These are phyloP conservation scores for Nakaseomyces nivariensis DNA, from an alignment of 1,139 yeast species.

Conservation along the genomic window DNA sequence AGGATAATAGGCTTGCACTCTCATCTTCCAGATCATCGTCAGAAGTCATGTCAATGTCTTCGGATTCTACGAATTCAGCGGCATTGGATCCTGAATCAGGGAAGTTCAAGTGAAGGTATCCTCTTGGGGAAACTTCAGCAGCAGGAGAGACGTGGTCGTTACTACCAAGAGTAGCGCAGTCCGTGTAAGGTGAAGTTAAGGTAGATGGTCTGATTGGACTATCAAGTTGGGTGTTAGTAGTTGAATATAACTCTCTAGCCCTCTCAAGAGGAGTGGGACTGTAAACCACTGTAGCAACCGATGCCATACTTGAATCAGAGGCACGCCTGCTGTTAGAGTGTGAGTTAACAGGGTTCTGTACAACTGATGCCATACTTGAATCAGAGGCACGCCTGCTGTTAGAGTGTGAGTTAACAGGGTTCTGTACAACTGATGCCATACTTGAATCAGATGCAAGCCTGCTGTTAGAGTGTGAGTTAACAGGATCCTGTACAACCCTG, in stretches of 20 bases:
- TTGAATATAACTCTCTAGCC: neutral
- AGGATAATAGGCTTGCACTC: too few relatives aligned
- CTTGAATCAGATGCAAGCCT: neutral
- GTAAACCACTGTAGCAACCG: neutral
- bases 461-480: neutral
- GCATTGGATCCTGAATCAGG: neutral
- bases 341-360: too few relatives aligned
- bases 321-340: too few relatives aligned
- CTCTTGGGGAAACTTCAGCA: neutral
- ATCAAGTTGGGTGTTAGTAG: neutral
- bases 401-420: too few relatives aligned
- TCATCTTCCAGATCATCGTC: too few relatives aligned
- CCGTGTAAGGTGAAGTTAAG: neutral
- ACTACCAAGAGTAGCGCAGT: neutral
- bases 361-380: too few relatives aligned
- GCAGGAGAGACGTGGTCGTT: neutral
- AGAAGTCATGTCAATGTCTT: too few relatives aligned
- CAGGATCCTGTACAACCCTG: neutral
- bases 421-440: conserved; percentile 1
- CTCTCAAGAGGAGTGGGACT: neutral
- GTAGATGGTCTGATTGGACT: neutral
- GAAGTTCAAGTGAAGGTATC: conserved; percentile 1
- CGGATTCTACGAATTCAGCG: too few relatives aligned
- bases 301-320: too few relatives aligned
- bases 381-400: too few relatives aligned